Percentiles rank a stretch among this genome's conserved stretches.
Evolutionary conservation across 345 rosid species (phyloP).

Genomic region (Eucalyptus marginata): DNA sequence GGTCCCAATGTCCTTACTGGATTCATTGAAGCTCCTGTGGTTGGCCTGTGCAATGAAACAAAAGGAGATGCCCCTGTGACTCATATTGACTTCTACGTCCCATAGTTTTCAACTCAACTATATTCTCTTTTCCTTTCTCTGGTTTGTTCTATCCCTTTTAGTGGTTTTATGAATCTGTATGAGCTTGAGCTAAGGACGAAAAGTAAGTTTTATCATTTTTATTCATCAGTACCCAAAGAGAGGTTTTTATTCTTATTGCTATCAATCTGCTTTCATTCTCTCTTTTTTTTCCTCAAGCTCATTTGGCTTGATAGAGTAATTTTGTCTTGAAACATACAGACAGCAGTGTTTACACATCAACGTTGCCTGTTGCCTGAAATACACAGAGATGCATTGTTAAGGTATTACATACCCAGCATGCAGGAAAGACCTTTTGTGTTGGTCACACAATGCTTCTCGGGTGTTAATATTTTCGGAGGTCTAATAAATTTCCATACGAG

Average conservation of each 20-base stretch:
- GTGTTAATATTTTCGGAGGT: background rate
- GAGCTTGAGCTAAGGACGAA: background rate
- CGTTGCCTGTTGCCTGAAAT: background rate
- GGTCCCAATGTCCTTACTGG: slow-evolving; percentile 87
- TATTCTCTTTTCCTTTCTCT: background rate
- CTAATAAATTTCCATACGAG: background rate
- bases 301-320: background rate
- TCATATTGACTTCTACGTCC: background rate
- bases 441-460: background rate
- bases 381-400: background rate
- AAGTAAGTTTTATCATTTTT: background rate
- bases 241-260: background rate
- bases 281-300: background rate
- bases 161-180: background rate
- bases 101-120: background rate
- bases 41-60: slow-evolving; percentile 15
- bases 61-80: background rate
- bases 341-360: background rate
- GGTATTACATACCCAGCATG: background rate
- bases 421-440: background rate
- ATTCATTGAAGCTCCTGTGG: slow-evolving; percentile 85
- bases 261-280: background rate
- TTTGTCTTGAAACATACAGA: background rate
- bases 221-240: background rate
- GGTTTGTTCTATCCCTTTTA: background rate